Evolutionary conservation across 176 grass and related monocot genomes (phyloP).

Genomic region (Eremochloa ophiuroides): DNA sequence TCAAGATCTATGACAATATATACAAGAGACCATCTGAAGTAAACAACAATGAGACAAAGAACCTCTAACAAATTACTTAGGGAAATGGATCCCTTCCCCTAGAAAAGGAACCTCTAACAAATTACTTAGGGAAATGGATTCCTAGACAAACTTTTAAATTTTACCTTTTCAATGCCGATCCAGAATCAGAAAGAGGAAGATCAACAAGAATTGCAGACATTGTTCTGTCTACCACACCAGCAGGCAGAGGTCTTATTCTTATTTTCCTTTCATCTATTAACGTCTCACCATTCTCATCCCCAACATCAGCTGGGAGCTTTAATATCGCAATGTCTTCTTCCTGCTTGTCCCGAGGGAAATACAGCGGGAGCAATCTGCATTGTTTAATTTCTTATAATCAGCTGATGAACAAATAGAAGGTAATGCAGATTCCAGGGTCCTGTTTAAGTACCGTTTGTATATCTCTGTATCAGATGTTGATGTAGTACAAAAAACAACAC

Average conservation of each 20-base stretch:
- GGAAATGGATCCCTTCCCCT: not conserved
- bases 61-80: not conserved
- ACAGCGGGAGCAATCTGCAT: slow-evolving; percentile 87
- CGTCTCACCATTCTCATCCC: slow-evolving; percentile 97
- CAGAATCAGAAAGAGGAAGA: slow-evolving; percentile 64
- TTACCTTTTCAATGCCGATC: slow-evolving; percentile 64
- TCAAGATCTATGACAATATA: not conserved
- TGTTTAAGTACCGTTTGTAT: slow-evolving; percentile 74
- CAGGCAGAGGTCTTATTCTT: slow-evolving; percentile 89
- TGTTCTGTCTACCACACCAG: slow-evolving; percentile 55
- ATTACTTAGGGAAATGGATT: not conserved
- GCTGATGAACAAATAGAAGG: slow-evolving; percentile 7
- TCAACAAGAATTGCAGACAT: slow-evolving; percentile 25
- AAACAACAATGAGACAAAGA: not conserved
- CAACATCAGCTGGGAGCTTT: slow-evolving; percentile 96
- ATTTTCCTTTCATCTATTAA: slow-evolving; percentile 98
- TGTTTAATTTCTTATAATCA: slow-evolving; percentile 5
- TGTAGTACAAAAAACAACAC: slow-evolving; percentile 85
- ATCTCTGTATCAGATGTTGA: slow-evolving; percentile 91
- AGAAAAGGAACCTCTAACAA: not conserved
- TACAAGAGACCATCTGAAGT: not conserved
- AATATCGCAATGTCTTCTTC: slow-evolving; percentile 82
- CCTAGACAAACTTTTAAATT: not conserved
- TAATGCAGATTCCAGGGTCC: not conserved
- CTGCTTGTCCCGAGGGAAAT: slow-evolving; percentile 91